Conservation (phyloP, 2,329 filamentous ascomycete species). For the Pezicula neosporulosa region DNA sequence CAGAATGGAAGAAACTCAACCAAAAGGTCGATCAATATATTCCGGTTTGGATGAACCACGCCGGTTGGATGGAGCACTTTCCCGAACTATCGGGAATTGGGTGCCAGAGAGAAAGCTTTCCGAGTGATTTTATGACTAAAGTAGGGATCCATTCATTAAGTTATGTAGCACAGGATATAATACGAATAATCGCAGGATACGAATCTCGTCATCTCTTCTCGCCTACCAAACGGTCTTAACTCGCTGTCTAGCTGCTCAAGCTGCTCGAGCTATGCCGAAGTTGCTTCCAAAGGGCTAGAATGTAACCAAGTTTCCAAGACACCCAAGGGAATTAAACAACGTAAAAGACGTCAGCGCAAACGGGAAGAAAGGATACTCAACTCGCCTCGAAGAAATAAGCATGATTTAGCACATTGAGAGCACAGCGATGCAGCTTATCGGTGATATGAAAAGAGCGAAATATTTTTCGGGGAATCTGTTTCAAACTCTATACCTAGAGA, state of each 20-base stretch:
- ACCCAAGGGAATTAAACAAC: not conserved
- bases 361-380: slow-evolving; percentile 44
- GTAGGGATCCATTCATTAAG: not conserved
- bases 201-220: not conserved
- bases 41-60: not conserved
- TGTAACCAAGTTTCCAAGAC: not conserved
- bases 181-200: not conserved
- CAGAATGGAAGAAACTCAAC: slow-evolving; percentile 1
- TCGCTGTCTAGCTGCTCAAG: not conserved
- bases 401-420: no score
- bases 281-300: not conserved
- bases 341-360: slow-evolving; percentile 61
- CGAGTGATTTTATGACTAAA: not conserved
- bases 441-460: no score
- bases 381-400: no score
- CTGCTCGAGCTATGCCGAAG: not conserved
- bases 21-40: not conserved
- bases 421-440: no score
- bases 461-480: no score
- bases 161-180: not conserved
- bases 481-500: no score
- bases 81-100: not conserved
- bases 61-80: not conserved
- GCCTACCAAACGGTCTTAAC: not conserved
- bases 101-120: not conserved